Evolutionary conservation across 768 basidiomycete genomes (phyloP), one percentile per base, ranked within the genome.

Genomic region (Cystofilobasidium bisporidii): DNA sequence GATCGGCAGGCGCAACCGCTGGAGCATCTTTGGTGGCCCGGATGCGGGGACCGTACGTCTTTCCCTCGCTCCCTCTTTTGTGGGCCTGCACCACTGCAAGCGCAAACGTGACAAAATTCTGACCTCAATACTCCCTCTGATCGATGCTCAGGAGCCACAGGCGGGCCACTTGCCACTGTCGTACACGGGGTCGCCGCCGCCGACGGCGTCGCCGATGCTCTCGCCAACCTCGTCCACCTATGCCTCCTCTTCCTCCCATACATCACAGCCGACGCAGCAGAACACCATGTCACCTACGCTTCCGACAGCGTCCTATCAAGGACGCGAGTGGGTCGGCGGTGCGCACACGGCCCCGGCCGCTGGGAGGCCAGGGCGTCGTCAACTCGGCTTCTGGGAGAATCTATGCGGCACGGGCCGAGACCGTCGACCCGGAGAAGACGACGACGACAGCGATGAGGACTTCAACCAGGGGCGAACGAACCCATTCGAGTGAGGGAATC

Each of bases 331-430:
- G 53, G 22, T 32, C 28, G 53, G 53, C 53, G 53, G 53, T 6
- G 53, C 28, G 28, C 53, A 56, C 28, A 15, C 41, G 36, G 43
- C 43, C 10, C 43, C n/a, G n/a, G 14, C 8, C 15, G 47, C 47
- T 1, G 47, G 53, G 2, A 32, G 53, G 50, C 22, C 24, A 47
- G 45, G n/a, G 45, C 50, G 50, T 3, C 53, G 53, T 8, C 53
- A 56, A 30, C 53, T 56, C 26, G 53, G 53, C 12, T 56, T 56
- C 30, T 56, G 26, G 26, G 53, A 56, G 53, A 56, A 32, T 18
- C 53, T 56, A 2, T 56, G 53, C 53, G 53, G 53, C 2, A 56
- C 53, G 28, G 53, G 53, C 26, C 28, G 53, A 30, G 53, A 56
- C 20, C 53, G 53, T 6, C 17, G 28, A 15, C 53, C 53, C 10